phyloP scores from a whole-genome alignment of 768 basidiomycete genomes.

The Piloderma croceum region DNA sequence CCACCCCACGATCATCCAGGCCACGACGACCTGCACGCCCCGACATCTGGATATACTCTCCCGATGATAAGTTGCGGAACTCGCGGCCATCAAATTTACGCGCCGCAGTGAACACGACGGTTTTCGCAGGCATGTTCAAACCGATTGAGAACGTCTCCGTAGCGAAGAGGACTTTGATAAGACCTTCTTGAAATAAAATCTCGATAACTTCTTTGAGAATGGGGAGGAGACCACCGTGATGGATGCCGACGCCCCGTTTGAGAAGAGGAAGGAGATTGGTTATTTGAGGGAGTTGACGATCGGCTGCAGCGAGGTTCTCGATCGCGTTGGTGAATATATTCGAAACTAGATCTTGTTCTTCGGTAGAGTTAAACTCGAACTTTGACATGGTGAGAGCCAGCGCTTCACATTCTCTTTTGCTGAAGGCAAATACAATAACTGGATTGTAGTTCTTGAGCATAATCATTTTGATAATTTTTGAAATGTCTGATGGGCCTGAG shows the following conservation, averaged over 20 bases:
- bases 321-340: constrained; percentile 95
- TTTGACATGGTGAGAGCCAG: constrained; percentile 91
- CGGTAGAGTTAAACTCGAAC: constrained; percentile 88
- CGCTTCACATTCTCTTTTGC: constrained; percentile 95
- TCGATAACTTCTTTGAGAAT: constrained; percentile 99
- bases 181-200: constrained; percentile 95
- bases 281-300: constrained; percentile 90
- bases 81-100: constrained; percentile 96
- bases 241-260: constrained; percentile 93
- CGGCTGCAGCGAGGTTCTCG: constrained; percentile 78
- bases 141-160: constrained; percentile 99
- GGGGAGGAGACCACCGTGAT: constrained; percentile 95
- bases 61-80: constrained; percentile 86
- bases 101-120: constrained; percentile 93
- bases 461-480: constrained; percentile 97
- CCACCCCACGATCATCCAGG: constrained; percentile 95
- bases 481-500: constrained; percentile 85
- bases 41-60: constrained; percentile 99
- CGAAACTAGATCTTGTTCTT: constrained; percentile 82
- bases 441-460: constrained; percentile 97
- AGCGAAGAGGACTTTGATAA: constrained; percentile 97
- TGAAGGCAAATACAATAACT: constrained; percentile 97
- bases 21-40: constrained; percentile 97
- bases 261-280: constrained; percentile 87
- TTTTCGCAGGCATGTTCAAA: constrained; percentile 99